Evolutionary conservation across 768 basidiomycete genomes (phyloP).

Genomic region (Dictyophora rubrovolvata): DNA sequence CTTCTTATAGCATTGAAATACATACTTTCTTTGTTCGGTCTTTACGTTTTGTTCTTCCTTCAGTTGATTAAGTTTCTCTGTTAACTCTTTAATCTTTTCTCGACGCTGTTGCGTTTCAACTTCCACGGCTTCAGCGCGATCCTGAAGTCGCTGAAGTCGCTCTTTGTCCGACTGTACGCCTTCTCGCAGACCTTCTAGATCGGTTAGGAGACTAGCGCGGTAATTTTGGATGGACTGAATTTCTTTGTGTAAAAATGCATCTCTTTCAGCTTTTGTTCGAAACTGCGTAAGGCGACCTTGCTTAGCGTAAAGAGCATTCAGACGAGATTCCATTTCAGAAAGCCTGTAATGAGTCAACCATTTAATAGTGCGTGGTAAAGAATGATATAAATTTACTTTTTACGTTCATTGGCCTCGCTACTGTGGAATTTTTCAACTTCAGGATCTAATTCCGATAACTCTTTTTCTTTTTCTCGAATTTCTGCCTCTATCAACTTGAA

Average conservation of each 20-base stretch:
- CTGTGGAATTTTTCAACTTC: slow-evolving; percentile 17
- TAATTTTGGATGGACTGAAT: slow-evolving; percentile 60
- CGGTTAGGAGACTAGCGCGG: slow-evolving; percentile 41
- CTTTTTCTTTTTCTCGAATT: slow-evolving; percentile 51
- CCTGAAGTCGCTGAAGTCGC: slow-evolving; percentile 47
- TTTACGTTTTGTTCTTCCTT: slow-evolving; percentile 62
- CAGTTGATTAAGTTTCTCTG: slow-evolving; percentile 46
- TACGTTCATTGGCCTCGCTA: not conserved
- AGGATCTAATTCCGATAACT: slow-evolving; percentile 55
- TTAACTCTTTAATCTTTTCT: slow-evolving; percentile 42
- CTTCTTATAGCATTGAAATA: slow-evolving; percentile 6
- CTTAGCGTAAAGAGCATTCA: slow-evolving; percentile 76
- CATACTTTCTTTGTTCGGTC: slow-evolving; percentile 67
- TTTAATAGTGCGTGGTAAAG: not conserved
- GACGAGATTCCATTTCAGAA: slow-evolving; percentile 61
- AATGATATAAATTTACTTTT: not conserved
- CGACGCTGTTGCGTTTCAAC: slow-evolving; percentile 58
- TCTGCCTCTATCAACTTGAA: slow-evolving; percentile 47
- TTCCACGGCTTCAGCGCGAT: slow-evolving; percentile 45
- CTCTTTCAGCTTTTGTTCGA: slow-evolving; percentile 72
- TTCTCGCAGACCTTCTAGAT: slow-evolving; percentile 40
- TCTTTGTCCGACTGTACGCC: slow-evolving; percentile 40
- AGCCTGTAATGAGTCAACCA: slow-evolving; percentile 34
- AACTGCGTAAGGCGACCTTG: slow-evolving; percentile 85
- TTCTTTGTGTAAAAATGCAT: slow-evolving; percentile 72